Base-by-base conservation (phyloP, 768 basidiomycete genomes). In the Mycena metata region DNA sequence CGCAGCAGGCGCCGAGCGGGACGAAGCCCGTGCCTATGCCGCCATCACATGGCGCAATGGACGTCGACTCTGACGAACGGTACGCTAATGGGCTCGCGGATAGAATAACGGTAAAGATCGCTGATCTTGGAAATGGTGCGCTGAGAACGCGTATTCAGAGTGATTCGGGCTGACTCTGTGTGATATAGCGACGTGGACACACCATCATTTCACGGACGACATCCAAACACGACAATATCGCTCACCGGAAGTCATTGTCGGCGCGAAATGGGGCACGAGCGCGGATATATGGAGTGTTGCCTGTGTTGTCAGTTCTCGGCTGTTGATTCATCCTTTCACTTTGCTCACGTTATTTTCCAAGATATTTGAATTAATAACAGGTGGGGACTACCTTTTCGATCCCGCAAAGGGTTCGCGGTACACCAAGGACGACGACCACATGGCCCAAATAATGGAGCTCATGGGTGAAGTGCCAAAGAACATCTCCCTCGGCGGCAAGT, bases 191-290 rank as follows among this genome's bases (percentile, higher is more conserved):
- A 95, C 93, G 1, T 94, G 93, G 93, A 89, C 89, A 35, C 94
- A 97, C 75, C 94, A 98, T 72, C 98, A 99, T 77, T 99, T 99
- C 72, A 99, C 98, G 47, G 97, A 99, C 80, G 98, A 98, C 75
- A 99, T 98, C 73, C 93, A 99, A 82, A 99, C 98, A 30, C 83
- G 97, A 75, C 98, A 99, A 75, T 99, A 99, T 78, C 90, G 98
- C 30, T 96, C 95, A 83, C 97, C 98, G 1, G 97, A 99, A 79
- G 97, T 99, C 66, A 96, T 99, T 52, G 84, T 99, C 1, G 97
- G 97, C 49, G 95, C 95, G 2, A 94, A 95, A 73, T 99, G 97
- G 97, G 94, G 95, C 6, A 85, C 95, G 13, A 96, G 93, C 73
- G 96, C 96, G 26, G 98, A 99, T 80, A 90, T 98, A 24, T 99